A percentile compares a stretch with the other conserved stretches of the same genome.
Conservation (phyloP, 805 yeast genomes). For the Clavispora phyllophila region DNA sequence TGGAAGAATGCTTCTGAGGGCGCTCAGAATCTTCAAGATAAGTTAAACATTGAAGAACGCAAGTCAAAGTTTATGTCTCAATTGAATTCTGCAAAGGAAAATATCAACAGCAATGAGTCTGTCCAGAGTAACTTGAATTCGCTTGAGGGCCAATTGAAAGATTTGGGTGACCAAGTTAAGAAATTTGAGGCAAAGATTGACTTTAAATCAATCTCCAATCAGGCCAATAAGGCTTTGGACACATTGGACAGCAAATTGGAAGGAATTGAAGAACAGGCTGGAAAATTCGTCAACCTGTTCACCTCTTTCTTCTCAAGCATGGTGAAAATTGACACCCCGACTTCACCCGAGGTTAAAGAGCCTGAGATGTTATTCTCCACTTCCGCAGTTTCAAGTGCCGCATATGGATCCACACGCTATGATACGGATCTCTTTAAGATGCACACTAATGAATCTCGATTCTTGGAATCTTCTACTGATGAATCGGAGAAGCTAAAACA, state of each 20-base stretch:
- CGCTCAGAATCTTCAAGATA: slow-evolving; percentile 27
- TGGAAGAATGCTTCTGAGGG: slow-evolving; percentile 32
- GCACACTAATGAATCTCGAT: slow-evolving; percentile 28
- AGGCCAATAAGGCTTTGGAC: slow-evolving; percentile 57
- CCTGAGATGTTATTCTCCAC: slow-evolving; percentile 18
- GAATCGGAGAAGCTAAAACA: slow-evolving; percentile 8
- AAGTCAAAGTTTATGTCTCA: slow-evolving; percentile 25
- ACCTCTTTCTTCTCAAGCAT: slow-evolving; percentile 48
- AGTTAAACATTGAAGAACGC: slow-evolving; percentile 24
- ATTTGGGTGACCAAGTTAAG: slow-evolving; percentile 12
- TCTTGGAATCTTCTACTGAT: slow-evolving; percentile 14
- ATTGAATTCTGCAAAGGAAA: slow-evolving; percentile 18
- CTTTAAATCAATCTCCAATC: slow-evolving; percentile 19
- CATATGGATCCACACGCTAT: slow-evolving; percentile 35
- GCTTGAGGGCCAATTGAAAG: slow-evolving; percentile 26
- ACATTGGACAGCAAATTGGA: slow-evolving; percentile 68
- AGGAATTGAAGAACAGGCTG: slow-evolving; percentile 64
- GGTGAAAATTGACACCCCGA: slow-evolving; percentile 22
- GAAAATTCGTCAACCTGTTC: slow-evolving; percentile 51
- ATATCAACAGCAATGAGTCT: slow-evolving; percentile 14
- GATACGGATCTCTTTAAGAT: slow-evolving; percentile 36
- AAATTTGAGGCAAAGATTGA: slow-evolving; percentile 16
- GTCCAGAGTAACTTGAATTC: slow-evolving; percentile 15
- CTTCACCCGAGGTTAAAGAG: slow-evolving; percentile 6
- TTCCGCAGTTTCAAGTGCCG: slow-evolving; percentile 14